Evolutionary conservation across 1,284 basidiomycete genomes (phyloP).

Genomic region (Cutaneotrichosporon arboriforme): DNA sequence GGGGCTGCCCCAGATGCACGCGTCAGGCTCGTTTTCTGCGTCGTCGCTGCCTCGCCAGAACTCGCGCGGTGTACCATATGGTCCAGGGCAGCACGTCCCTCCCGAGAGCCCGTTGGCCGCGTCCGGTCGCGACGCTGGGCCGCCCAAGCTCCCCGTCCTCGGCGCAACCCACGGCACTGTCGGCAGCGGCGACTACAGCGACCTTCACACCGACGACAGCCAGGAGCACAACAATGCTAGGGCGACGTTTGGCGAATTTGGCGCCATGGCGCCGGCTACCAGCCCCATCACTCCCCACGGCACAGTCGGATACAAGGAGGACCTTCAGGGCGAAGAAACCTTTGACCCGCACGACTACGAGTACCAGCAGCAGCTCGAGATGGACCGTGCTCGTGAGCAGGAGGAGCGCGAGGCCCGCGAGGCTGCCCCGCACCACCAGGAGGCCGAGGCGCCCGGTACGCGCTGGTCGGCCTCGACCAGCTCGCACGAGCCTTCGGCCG

Average conservation of each 20-base stretch:
- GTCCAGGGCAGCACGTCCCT: conserved; percentile 31
- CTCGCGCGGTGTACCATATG: conserved; percentile 3
- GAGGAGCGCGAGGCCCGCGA: conserved; percentile 3
- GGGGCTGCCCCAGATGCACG: conserved; percentile 29
- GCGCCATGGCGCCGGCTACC: conserved; percentile 13
- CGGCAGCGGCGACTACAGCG: background rate
- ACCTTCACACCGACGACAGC: background rate
- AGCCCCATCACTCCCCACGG: background rate
- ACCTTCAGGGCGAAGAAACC: background rate
- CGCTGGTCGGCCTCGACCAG: no score
- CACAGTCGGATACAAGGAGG: background rate
- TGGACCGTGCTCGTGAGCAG: conserved; percentile 24
- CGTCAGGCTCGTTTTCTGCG: conserved; percentile 16
- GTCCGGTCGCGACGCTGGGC: background rate
- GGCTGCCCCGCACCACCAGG: no score
- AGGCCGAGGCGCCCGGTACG: no score
- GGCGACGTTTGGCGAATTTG: conserved; percentile 23
- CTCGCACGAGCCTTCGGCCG: no score
- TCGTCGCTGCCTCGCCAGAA: conserved; percentile 19
- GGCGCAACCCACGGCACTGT: background rate
- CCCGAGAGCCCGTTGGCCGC: conserved; percentile 10
- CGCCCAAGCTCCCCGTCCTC: conserved; percentile 8
- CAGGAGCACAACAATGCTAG: background rate
- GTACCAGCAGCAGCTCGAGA: conserved; percentile 39
- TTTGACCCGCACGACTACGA: conserved; percentile 29